A percentile compares a stretch with the other conserved stretches of the same genome.
Evolutionary conservation across 345 rosid genomes (phyloP).

Genomic region (Aegle marmelos): DNA sequence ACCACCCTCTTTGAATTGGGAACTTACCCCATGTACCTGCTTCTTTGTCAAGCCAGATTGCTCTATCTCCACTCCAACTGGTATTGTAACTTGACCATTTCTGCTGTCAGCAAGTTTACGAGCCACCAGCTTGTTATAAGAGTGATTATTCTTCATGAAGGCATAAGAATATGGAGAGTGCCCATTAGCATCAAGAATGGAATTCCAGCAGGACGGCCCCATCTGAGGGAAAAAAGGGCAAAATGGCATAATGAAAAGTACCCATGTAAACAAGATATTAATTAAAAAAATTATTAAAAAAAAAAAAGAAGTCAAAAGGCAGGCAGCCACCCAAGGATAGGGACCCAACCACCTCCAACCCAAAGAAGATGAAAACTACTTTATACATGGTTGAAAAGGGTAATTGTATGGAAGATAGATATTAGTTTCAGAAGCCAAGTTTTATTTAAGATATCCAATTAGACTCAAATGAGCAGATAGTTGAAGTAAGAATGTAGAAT

Average conservation of each 20-base stretch:
- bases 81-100: conserved; percentile 67
- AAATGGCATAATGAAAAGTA: background rate
- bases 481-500: background rate
- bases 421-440: background rate
- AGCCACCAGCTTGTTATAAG: conserved; percentile 63
- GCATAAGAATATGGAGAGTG: conserved; percentile 69
- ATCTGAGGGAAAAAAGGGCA: conserved; percentile 34
- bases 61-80: conserved; percentile 43
- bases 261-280: background rate
- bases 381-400: background rate
- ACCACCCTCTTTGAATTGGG: conserved; percentile 16
- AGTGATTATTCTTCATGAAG: conserved; percentile 54
- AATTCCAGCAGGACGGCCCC: conserved; percentile 68
- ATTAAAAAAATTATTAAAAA: background rate
- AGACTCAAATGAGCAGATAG: background rate
- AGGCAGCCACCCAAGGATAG: background rate
- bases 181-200: conserved; percentile 53
- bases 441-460: background rate
- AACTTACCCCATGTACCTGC: conserved; percentile 11
- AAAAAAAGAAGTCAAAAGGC: background rate
- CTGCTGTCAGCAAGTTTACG: conserved; percentile 62
- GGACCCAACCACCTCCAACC: background rate
- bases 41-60: conserved; percentile 22
- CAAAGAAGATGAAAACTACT: background rate
- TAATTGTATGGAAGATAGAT: background rate